Base-by-base conservation (phyloP, 2,329 filamentous ascomycete species). In the Xylariaceae sp. region DNA sequence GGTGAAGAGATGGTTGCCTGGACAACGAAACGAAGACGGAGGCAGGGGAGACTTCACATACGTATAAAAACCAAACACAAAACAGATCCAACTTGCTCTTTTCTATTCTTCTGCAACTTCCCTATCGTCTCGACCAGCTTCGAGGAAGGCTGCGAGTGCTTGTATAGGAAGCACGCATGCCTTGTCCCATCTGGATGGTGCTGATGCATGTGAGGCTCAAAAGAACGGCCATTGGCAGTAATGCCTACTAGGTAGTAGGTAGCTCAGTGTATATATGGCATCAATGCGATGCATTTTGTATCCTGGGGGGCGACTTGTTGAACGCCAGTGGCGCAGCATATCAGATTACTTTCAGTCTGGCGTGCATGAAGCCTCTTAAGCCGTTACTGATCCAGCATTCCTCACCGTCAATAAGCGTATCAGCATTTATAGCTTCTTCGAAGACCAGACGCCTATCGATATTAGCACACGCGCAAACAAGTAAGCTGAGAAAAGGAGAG, bases 341-440 rank as follows among this genome's bases (percentile, higher is more conserved):
- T 63, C 35, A 66, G 7, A 52, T 9, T 23, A 69, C 37, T 45
- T 59, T 68, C 35, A 71, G 57, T 57, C 41, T 68, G 49, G 81
- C 83, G 59, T 72, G 76, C 10, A 86, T 78, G 65, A 96, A 96
- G 0, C 93, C 93, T 64, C 88, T 82, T 1, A 93, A 88, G 0
- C 89, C 92, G 73, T 93, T 97, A 73, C 92, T 96, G 56, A 97
- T 76, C 89, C 91, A 96, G 62, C 92, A 88, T 56, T 87, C 80
- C 72, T 97, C 92, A 0, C 87, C 89, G 64, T 90, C 79, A 2
- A 78, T 70, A 10, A 96, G 72, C 5, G 85, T 85, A 10, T 80
- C 75, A 1, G 77, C 77, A n/a, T 72, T 73, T 13, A 96, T 77
- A 2, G 76, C 73, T 63, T 85, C 82, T 69, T 95, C 89, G 35